Evolutionary conservation across 768 basidiomycete genomes (phyloP).

Genomic region (Saitozyma sp.): DNA sequence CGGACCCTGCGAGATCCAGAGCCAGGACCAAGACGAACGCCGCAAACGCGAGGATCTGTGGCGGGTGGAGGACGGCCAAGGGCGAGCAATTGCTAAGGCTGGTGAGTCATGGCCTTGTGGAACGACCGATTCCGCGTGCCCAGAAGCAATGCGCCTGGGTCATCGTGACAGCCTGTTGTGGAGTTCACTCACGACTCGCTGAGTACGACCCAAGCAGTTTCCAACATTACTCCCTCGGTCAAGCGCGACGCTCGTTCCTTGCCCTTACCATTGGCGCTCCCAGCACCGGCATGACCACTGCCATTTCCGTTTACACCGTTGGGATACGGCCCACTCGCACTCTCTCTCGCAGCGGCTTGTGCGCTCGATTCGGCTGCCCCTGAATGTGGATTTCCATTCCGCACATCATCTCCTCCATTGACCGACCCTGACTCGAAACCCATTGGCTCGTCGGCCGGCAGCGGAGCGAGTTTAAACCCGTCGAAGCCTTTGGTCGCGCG

Average conservation of each 20-base stretch:
- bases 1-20: slow-evolving; percentile 15
- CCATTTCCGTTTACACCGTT: no score
- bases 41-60: slow-evolving; percentile 32
- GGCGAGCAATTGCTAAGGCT: slow-evolving; percentile 29
- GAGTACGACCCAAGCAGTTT: slow-evolving; percentile 8
- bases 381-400: not conserved
- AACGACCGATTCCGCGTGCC: no score
- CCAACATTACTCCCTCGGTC: not conserved
- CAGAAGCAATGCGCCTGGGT: not conserved
- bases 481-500: slow-evolving; percentile 7
- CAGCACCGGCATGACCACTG: no score
- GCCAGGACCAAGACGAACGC: slow-evolving; percentile 23
- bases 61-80: slow-evolving; percentile 29
- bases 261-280: no score
- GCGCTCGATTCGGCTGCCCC: not conserved
- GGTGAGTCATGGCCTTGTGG: not conserved
- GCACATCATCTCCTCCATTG: not conserved
- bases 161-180: not conserved
- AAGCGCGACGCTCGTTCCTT: no score
- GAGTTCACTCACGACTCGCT: slow-evolving; percentile 12
- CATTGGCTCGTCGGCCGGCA: not conserved
- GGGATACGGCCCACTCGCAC: not conserved
- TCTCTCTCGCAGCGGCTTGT: not conserved
- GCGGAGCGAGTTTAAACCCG: not conserved
- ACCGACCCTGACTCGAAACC: not conserved